Evolutionary conservation across 164 flowering plant species (phyloP), one percentile per base, ranked within the genome.

Genomic region (Pachysandra terminalis): DNA sequence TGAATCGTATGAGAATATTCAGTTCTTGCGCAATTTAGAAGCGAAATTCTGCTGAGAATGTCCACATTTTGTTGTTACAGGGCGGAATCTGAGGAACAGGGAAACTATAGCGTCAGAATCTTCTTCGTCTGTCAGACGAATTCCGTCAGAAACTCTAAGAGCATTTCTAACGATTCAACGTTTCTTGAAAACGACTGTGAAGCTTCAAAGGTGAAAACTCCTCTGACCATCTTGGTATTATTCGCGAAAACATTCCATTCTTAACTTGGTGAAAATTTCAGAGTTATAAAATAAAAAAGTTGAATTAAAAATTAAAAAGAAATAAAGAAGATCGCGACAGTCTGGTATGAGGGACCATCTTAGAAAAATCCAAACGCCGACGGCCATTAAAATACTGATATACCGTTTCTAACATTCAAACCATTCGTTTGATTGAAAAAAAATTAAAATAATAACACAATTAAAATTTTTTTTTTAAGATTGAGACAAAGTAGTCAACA

Each of bases 401-500:
- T n/a, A n/a, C n/a, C n/a, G n/a, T n/a, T n/a, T n/a, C n/a, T n/a
- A n/a, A n/a, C n/a, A n/a, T n/a, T n/a, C n/a, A n/a, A n/a, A n/a
- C n/a, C n/a, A n/a, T n/a, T n/a, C n/a, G n/a, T n/a, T n/a, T n/a
- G n/a, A n/a, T n/a, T n/a, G n/a, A 17, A 63, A 65, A 19, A 57
- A 59, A 57, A 70, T 8, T 17, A n/a, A n/a, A n/a, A n/a, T n/a
- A n/a, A n/a, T n/a, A n/a, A n/a, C n/a, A n/a, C n/a, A n/a, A n/a
- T n/a, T n/a, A n/a, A n/a, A n/a, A n/a, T 9, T 70, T 1, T 22
- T 45, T 19, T 56, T 71, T 3, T 63, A n/a, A 59, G 66, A 45
- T 53, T 35, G 16, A 59, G 73, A 62, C 37, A 49, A 68, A 68
- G 68, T 67, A 76, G 70, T 76, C 77, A 76, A 73, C 52, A 55